Conservation (phyloP, 768 basidiomycete species). For the Serendipita sp. region DNA sequence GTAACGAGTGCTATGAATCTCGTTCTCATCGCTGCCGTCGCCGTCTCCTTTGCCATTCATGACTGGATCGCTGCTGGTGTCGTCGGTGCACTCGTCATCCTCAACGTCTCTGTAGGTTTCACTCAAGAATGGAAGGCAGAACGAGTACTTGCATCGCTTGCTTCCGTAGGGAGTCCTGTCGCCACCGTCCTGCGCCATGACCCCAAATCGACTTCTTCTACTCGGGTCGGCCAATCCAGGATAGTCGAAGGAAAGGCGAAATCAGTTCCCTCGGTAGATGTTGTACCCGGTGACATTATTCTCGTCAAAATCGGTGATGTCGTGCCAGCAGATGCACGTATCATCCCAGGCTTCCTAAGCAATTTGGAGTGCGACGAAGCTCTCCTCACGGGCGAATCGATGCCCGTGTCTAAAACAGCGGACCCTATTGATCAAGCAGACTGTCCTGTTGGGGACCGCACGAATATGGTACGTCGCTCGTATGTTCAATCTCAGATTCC, state of each 20-base stretch:
- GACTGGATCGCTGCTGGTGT: slow-evolving; percentile 39
- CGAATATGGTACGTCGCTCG: slow-evolving; percentile 23
- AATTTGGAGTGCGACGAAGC: slow-evolving; percentile 37
- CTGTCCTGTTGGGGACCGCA: slow-evolving; percentile 27
- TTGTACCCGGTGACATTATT: slow-evolving; percentile 27
- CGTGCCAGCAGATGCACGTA: slow-evolving; percentile 15
- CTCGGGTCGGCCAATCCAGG: background rate
- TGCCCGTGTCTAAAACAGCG: slow-evolving; percentile 31
- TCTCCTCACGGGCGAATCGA: slow-evolving; percentile 35
- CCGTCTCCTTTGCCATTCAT: slow-evolving; percentile 37
- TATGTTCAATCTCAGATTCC: background rate
- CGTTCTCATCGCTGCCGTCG: slow-evolving; percentile 23
- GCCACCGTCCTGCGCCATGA: slow-evolving; percentile 19
- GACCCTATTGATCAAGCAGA: slow-evolving; percentile 15
- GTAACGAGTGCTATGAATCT: slow-evolving; percentile 27
- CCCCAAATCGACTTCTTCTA: slow-evolving; percentile 24
- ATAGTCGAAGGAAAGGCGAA: slow-evolving; percentile 17
- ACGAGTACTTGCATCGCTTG: background rate
- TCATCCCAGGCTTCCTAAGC: slow-evolving; percentile 23
- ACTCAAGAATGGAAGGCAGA: slow-evolving; percentile 28
- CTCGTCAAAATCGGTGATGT: background rate
- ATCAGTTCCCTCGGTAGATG: slow-evolving; percentile 25
- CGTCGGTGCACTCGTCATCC: slow-evolving; percentile 28
- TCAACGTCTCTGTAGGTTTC: slow-evolving; percentile 20
- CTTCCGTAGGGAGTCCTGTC: slow-evolving; percentile 2